phyloP scores from a whole-genome alignment of 495 filamentous ascomycete species.

The Daldinia childiae region DNA sequence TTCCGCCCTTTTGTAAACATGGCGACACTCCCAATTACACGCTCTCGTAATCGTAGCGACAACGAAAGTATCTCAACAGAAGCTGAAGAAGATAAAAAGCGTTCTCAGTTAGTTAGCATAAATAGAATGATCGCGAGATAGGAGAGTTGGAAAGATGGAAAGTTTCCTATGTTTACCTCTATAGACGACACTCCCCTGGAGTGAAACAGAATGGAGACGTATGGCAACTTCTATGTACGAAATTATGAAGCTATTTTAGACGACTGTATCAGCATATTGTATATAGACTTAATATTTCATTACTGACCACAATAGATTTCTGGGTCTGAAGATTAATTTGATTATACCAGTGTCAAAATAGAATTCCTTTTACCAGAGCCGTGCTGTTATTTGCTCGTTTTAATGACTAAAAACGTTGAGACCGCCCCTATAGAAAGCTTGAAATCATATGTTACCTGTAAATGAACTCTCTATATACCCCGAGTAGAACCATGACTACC shows the following conservation, averaged over 20 bases:
- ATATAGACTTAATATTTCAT: background rate
- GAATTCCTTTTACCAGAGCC: too few relatives aligned
- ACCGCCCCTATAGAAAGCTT: too few relatives aligned
- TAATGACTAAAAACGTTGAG: too few relatives aligned
- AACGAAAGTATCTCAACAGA: constrained; percentile 16
- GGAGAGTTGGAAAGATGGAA: background rate
- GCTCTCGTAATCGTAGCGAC: constrained; percentile 20
- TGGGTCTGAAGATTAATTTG: too few relatives aligned
- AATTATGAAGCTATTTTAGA: background rate
- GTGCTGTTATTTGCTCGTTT: too few relatives aligned
- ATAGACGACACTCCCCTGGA: background rate
- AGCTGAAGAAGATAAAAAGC: constrained; percentile 17
- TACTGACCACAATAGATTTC: background rate
- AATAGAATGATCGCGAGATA: background rate
- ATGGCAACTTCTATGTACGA: background rate
- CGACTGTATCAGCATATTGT: background rate
- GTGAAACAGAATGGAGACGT: background rate
- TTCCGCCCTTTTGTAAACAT: constrained; percentile 52
- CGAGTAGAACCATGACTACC: too few relatives aligned
- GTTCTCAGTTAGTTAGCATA: constrained; percentile 7
- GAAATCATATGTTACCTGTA: too few relatives aligned
- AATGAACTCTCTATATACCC: too few relatives aligned
- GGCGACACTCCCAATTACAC: constrained; percentile 38
- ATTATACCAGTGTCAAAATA: too few relatives aligned
- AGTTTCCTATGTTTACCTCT: background rate